Percentiles rank a stretch among this genome's conserved stretches.
Evolutionary conservation across 257 asterid genomes (phyloP).

Genomic region (Solanum piurae): DNA sequence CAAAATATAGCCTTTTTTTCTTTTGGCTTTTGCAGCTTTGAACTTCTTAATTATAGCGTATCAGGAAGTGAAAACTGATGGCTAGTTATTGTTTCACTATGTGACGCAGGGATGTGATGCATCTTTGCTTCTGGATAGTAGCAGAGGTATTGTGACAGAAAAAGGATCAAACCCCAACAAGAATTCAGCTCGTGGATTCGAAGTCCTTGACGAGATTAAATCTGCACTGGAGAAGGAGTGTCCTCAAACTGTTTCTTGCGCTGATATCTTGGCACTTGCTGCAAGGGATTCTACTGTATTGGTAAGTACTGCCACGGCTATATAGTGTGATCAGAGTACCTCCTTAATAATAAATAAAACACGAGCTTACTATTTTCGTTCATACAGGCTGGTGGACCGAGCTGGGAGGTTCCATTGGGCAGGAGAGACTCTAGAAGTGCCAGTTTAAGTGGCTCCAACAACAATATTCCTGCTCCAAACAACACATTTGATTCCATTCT

Average conservation of each 20-base stretch:
- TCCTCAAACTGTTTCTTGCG: constrained; percentile 84
- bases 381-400: constrained; percentile 70
- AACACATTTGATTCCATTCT: constrained; percentile 80
- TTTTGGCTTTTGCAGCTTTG: not conserved
- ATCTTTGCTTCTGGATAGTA: constrained; percentile 66
- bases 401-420: constrained; percentile 84
- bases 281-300: constrained; percentile 82
- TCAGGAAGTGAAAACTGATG: not conserved
- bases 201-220: constrained; percentile 77
- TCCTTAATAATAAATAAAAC: not conserved
- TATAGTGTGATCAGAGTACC: not conserved
- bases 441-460: constrained; percentile 80
- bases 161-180: constrained; percentile 66
- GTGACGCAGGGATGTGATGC: constrained; percentile 83
- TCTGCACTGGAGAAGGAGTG: constrained; percentile 68
- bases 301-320: constrained; percentile 20
- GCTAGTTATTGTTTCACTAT: not conserved
- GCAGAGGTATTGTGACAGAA: constrained; percentile 39
- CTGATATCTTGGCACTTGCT: constrained; percentile 71
- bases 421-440: constrained; percentile 79
- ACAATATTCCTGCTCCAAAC: constrained; percentile 88
- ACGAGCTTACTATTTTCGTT: not conserved
- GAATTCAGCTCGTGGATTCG: constrained; percentile 77
- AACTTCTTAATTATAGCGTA: not conserved
- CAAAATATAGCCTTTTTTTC: not conserved